Percentiles rank a stretch among this genome's conserved stretches.
Conservation (phyloP, 768 basidiomycete species). For the Leccinum broughii region DNA sequence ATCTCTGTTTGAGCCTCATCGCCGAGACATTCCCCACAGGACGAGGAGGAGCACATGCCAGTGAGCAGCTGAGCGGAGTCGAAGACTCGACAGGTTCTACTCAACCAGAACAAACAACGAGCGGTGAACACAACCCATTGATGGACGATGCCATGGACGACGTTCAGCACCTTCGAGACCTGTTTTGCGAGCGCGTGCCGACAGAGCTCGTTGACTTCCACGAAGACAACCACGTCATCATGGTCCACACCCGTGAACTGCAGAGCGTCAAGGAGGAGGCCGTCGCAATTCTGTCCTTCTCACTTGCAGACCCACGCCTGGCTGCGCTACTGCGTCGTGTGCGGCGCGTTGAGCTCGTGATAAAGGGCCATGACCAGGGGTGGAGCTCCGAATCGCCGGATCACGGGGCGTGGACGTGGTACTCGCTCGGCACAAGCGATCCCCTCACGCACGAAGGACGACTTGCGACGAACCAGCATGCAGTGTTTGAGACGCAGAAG, state of each 20-base stretch:
- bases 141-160: neutral
- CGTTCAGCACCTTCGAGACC: neutral
- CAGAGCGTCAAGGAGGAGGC: neutral
- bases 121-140: too few species aligned
- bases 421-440: neutral
- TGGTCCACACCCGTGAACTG: neutral
- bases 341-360: neutral
- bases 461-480: neutral
- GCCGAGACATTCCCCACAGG: neutral
- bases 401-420: neutral
- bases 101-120: neutral
- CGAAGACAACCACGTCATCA: neutral
- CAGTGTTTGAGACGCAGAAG: neutral
- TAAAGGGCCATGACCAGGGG: neutral
- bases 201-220: neutral
- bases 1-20: neutral
- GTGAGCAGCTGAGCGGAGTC: too few species aligned
- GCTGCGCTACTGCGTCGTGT: neutral
- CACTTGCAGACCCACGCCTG: neutral
- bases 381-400: neutral
- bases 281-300: neutral
- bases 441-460: neutral
- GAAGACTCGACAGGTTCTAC: too few species aligned
- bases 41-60: too few species aligned
- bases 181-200: neutral